Evolutionary conservation across 2,329 filamentous ascomycete genomes (phyloP), one percentile per base, ranked within the genome.

Genomic region (Penicillium sumatraense): DNA sequence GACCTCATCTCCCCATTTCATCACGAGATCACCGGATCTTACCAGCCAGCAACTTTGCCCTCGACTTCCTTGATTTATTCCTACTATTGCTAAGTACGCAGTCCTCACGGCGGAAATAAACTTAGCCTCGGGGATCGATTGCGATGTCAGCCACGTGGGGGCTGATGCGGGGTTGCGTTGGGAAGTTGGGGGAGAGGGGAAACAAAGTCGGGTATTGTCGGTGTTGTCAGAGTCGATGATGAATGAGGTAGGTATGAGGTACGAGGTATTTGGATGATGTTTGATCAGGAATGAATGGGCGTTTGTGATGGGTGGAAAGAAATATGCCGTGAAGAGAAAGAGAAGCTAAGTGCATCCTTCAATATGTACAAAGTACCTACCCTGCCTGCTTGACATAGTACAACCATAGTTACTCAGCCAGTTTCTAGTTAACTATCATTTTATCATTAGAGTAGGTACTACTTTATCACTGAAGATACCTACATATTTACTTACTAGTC

Each of bases 141-240:
- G 41, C 27, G 35, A 24, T 23, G 9, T 21, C n/a, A 41, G 23
- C 47, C 47, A 31, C 35, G 47, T 50, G 31, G 47, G 35, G 36
- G 47, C 33, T 14, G 40, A 51, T 54, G 55, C 55, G 55, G 55
- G 55, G 51, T 51, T 45, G 18, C 21, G n/a, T 6, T 48, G 35
- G 21, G 35, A 38, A 16, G n/a, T 38, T 38, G 16, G 14, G 18
- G 35, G 6, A 36, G 9, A 18, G 3, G 33, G 10, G 36, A 23
- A 18, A 20, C 9, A 45, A 20, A 46, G 40, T 50, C 56, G 49
- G 54, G 46, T 56, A 49, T 54, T 51, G 38, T 55, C 47, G 48
- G 53, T 44, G 42, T 26, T 47, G 24, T 41, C 14, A 14, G 29
- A 31, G 3, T 13, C 13, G 27, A 13, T 5, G 11, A 31, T 31